Conservation (phyloP, 2,329 filamentous ascomycete species). For the Aspergillus fischeri region DNA sequence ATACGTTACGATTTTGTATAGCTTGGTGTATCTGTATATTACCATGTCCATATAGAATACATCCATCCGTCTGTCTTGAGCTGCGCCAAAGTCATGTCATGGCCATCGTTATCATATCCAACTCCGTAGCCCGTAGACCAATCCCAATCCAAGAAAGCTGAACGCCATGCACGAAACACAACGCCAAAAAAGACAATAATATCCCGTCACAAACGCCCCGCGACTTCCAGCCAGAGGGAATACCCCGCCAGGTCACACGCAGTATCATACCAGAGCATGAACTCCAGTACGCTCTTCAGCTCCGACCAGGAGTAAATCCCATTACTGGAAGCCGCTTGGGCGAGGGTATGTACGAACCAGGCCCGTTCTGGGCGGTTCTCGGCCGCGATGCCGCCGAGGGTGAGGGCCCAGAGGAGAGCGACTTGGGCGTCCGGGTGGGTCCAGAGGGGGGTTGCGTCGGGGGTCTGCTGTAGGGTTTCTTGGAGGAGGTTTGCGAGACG, state of each 20-base stretch:
- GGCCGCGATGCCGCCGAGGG: conserved; percentile 37
- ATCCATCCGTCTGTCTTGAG: background rate
- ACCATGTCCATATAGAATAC: background rate
- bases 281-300: conserved; percentile 20
- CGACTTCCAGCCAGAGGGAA: conserved; percentile 26
- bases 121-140: background rate
- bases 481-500: conserved; percentile 26
- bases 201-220: background rate
- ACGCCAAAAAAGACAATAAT: background rate
- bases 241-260: conserved; percentile 31
- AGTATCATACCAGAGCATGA: conserved; percentile 34
- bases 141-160: no score
- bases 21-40: background rate
- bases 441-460: conserved; percentile 23
- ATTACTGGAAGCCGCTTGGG: conserved; percentile 14
- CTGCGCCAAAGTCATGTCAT: background rate
- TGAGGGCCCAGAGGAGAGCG: conserved; percentile 34
- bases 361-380: conserved; percentile 24
- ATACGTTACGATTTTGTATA: background rate
- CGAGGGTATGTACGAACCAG: conserved; percentile 31
- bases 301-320: conserved; percentile 24
- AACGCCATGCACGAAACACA: background rate
- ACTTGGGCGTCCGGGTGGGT: conserved; percentile 18
- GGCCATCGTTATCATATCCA: conserved; percentile 5
- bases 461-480: conserved; percentile 18